Evolutionary conservation across 306 rosid genomes (phyloP).

Genomic region (Fagus crenata): DNA sequence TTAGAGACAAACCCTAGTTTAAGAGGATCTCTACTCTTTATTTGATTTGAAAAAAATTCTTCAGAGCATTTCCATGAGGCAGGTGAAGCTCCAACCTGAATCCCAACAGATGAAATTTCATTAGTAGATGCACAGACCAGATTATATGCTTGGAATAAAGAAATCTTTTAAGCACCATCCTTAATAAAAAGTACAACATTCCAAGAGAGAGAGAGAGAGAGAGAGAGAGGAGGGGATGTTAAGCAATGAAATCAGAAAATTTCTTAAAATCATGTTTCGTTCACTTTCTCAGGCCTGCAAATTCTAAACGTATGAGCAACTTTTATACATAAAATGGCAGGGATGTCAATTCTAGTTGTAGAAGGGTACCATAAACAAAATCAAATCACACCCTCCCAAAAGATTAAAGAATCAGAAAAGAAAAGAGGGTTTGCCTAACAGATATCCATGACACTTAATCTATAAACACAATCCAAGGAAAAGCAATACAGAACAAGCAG

Average conservation of each 20-base stretch:
- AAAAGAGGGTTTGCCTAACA: background rate
- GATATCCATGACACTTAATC: background rate
- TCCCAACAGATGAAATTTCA: too few species aligned
- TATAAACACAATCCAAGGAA: background rate
- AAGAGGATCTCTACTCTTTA: conserved; percentile 86
- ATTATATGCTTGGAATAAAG: conserved; percentile 2
- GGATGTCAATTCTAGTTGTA: background rate
- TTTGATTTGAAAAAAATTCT: conserved; percentile 77
- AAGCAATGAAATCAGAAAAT: background rate
- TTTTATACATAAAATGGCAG: background rate
- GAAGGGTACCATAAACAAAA: background rate
- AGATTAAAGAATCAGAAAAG: too few species aligned
- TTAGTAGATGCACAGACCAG: conserved; percentile 8
- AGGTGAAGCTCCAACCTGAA: conserved; percentile 68
- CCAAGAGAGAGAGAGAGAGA: background rate
- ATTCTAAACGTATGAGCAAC: background rate
- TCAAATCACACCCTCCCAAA: too few species aligned
- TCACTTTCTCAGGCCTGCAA: background rate
- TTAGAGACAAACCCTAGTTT: conserved; percentile 70
- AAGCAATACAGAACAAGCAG: background rate
- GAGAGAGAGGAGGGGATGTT: too few species aligned
- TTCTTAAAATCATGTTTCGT: background rate
- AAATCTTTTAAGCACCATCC: conserved; percentile 8
- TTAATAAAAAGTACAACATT: conserved; percentile 7
- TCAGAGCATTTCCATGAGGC: conserved; percentile 99